These are phyloP conservation scores for Phaseolus lunatus DNA, from an alignment of 306 rosid genomes.

Conservation along the genomic window DNA sequence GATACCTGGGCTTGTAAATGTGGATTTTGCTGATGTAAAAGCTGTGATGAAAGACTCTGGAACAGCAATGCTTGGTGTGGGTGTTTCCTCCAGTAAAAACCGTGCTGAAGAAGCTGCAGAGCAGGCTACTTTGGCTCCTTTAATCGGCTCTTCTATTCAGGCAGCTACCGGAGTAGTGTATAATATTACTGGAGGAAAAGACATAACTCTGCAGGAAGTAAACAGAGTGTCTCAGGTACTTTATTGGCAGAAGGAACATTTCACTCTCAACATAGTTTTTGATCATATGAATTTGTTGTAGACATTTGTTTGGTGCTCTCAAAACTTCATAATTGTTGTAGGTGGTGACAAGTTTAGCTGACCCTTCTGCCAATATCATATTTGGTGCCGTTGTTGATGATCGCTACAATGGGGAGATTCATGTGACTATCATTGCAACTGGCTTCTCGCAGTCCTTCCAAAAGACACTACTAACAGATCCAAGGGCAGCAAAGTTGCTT, in stretches of 20 bases:
- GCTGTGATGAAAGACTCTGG: slow-evolving; percentile 98
- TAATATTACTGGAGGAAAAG: slow-evolving; percentile 96
- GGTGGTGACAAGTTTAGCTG: slow-evolving; percentile 97
- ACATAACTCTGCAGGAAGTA: slow-evolving; percentile 95
- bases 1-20: slow-evolving; percentile 98
- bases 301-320: not conserved
- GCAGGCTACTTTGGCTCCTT: slow-evolving; percentile 95
- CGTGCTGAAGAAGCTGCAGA: slow-evolving; percentile 99
- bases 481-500: slow-evolving; percentile 74
- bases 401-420: slow-evolving; percentile 91
- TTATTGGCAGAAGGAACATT: slow-evolving; percentile 20
- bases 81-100: slow-evolving; percentile 93
- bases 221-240: slow-evolving; percentile 95
- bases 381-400: slow-evolving; percentile 96
- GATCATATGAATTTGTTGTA: slow-evolving; percentile 16
- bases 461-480: slow-evolving; percentile 84
- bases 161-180: slow-evolving; percentile 95
- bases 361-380: slow-evolving; percentile 95
- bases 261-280: slow-evolving; percentile 20
- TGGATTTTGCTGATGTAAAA: slow-evolving; percentile 97
- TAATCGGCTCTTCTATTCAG: slow-evolving; percentile 92
- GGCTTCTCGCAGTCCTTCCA: slow-evolving; percentile 96
- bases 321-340: slow-evolving; percentile 42
- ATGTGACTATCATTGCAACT: slow-evolving; percentile 90
- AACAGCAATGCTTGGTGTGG: slow-evolving; percentile 98